A percentile compares a stretch with the other conserved stretches of the same genome.
These are phyloP conservation scores for Buddleja alternifolia DNA, from an alignment of 257 asterid genomes.

Conservation along the genomic window DNA sequence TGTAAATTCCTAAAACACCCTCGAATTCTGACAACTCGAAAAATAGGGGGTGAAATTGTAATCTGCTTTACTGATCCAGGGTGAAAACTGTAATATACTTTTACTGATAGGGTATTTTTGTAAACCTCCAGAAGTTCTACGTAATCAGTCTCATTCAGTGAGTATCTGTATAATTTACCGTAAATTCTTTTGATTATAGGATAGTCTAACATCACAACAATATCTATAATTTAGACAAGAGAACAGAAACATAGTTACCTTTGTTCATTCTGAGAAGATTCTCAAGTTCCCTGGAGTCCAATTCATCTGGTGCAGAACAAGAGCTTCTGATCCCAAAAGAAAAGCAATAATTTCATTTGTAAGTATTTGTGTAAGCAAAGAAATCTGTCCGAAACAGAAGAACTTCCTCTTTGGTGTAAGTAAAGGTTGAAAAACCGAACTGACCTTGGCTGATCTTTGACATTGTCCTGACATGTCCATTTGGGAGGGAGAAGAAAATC, in stretches of 20 bases:
- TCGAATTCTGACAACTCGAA: too few relatives aligned
- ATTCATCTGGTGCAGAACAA: conserved; percentile 78
- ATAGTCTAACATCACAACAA: conserved; percentile 18
- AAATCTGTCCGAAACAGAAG: not conserved
- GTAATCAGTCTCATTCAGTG: too few relatives aligned
- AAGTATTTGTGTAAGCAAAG: not conserved
- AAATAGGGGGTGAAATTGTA: too few relatives aligned
- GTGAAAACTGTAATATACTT: too few relatives aligned
- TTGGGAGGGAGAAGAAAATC: conserved; percentile 83
- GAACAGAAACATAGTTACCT: conserved; percentile 44
- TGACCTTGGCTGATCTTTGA: conserved; percentile 58
- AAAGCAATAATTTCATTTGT: conserved; percentile 14
- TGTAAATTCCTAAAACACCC: too few relatives aligned
- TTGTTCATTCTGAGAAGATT: conserved; percentile 74
- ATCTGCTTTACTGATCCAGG: too few relatives aligned
- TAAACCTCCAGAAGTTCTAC: too few relatives aligned
- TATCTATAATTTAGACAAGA: not conserved
- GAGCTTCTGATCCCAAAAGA: conserved; percentile 60
- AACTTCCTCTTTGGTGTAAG: too few relatives aligned
- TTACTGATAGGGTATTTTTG: too few relatives aligned
- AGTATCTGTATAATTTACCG: too few relatives aligned
- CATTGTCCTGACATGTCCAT: conserved; percentile 85
- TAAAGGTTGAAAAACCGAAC: conserved; percentile 13
- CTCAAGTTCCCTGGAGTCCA: conserved; percentile 70
- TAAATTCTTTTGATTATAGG: not conserved